Percentiles rank a stretch among this genome's conserved stretches.
These are phyloP conservation scores for Trichoderma hamatum DNA, from an alignment of 2,329 filamentous ascomycete genomes.

Conservation along the genomic window DNA sequence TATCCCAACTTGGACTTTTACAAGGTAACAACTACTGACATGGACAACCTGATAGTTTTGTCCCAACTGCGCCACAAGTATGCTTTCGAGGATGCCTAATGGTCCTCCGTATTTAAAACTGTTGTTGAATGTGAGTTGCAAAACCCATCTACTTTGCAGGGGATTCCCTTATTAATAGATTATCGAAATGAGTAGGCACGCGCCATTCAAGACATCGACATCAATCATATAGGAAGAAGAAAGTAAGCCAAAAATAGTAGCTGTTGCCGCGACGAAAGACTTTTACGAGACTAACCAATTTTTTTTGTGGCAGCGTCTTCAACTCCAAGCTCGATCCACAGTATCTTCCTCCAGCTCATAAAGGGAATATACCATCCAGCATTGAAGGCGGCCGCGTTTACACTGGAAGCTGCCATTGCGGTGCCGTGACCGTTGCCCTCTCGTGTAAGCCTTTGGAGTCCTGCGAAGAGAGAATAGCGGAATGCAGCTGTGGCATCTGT, in stretches of 20 bases:
- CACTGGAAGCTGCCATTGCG: constrained; percentile 58
- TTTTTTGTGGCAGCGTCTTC: neutral
- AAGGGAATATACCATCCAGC: constrained; percentile 45
- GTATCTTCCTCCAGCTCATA: constrained; percentile 44
- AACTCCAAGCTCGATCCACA: constrained; percentile 8
- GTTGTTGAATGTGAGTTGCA: constrained; percentile 27
- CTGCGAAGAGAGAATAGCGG: constrained; percentile 36
- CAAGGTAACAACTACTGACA: neutral
- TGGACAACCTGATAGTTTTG: constrained; percentile 51
- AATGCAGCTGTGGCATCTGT: constrained; percentile 58
- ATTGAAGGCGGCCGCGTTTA: constrained; percentile 46
- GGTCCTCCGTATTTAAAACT: neutral
- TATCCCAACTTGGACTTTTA: too few species aligned
- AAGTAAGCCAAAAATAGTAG: constrained; percentile 41
- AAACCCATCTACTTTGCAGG: too few species aligned
- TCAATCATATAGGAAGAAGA: constrained; percentile 45
- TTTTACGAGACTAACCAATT: too few species aligned
- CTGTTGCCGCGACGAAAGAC: too few species aligned
- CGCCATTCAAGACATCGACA: constrained; percentile 36
- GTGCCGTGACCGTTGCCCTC: constrained; percentile 50
- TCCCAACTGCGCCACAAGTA: constrained; percentile 50
- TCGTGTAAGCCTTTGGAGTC: constrained; percentile 47
- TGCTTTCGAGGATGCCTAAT: constrained; percentile 37
- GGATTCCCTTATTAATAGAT: neutral
- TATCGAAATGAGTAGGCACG: neutral